Conservation (phyloP, 495 filamentous ascomycete species). For the Cudoniella acicularis region DNA sequence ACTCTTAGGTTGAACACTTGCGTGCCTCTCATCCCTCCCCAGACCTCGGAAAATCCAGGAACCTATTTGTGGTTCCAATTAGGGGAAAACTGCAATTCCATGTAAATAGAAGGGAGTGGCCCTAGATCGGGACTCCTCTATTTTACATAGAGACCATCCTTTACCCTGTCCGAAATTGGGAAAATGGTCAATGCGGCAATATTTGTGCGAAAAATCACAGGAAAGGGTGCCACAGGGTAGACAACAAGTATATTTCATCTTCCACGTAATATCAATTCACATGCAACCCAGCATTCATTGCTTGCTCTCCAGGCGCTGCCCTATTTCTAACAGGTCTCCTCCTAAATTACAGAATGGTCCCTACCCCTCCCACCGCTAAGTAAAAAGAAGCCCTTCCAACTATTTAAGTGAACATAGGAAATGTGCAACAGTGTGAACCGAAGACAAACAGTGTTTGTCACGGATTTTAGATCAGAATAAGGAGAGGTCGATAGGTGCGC, state of each 20-base stretch:
- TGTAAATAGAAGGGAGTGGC: too few relatives aligned
- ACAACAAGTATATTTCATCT: neutral
- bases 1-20: too few relatives aligned
- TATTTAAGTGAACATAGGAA: slow-evolving; percentile 12
- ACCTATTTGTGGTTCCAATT: too few relatives aligned
- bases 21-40: too few relatives aligned
- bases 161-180: too few relatives aligned
- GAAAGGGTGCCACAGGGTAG: neutral
- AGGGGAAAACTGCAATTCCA: too few relatives aligned
- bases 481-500: neutral
- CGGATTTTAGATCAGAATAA: neutral
- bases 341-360: slow-evolving; percentile 22
- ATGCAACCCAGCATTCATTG: neutral
- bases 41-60: too few relatives aligned
- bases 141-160: too few relatives aligned
- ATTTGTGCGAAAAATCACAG: slow-evolving; percentile 1
- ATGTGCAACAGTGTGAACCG: neutral
- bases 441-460: neutral
- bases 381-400: neutral
- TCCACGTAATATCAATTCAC: neutral
- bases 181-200: too few relatives aligned
- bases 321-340: neutral
- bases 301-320: neutral
- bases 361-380: slow-evolving; percentile 3
- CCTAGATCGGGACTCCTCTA: too few relatives aligned